phyloP scores from a whole-genome alignment of 164 flowering plant species.

The Nymphaea colorata region DNA sequence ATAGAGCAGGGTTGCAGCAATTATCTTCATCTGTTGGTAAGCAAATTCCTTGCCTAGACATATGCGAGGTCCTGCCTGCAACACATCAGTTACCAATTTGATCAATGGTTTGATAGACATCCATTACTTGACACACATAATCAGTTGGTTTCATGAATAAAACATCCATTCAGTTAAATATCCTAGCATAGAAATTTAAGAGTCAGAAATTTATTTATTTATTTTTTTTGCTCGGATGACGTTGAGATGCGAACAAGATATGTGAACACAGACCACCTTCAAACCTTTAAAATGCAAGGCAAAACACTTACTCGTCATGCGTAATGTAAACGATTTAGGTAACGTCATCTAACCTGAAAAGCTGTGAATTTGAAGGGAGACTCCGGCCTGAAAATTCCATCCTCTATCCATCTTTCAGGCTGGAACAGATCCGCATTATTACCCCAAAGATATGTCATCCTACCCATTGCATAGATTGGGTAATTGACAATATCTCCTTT shows the following conservation, averaged over 20 bases:
- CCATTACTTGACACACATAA: too few species aligned
- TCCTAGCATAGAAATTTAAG: too few species aligned
- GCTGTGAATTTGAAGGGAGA: conserved; percentile 52
- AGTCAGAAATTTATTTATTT: too few species aligned
- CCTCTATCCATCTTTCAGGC: conserved; percentile 54
- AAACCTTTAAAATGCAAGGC: too few species aligned
- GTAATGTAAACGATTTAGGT: too few species aligned
- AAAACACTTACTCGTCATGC: too few species aligned
- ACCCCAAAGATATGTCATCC: conserved; percentile 63
- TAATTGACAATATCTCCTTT: conserved; percentile 46
- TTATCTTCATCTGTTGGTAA: conserved; percentile 71
- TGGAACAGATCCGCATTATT: conserved; percentile 44
- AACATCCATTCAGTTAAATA: too few species aligned
- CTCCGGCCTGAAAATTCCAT: conserved; percentile 42
- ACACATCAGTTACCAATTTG: neutral
- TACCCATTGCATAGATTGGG: conserved; percentile 56
- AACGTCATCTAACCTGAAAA: conserved; percentile 26
- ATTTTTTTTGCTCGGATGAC: too few species aligned
- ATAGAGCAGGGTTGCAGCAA: conserved; percentile 30
- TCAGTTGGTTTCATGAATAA: too few species aligned
- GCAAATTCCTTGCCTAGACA: conserved; percentile 74
- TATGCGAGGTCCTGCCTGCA: conserved; percentile 62
- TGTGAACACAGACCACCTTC: too few species aligned
- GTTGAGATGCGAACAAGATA: too few species aligned
- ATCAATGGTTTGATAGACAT: too few species aligned